Evolutionary conservation across 1,284 basidiomycete genomes (phyloP).

Genomic region (Mycena citricolor): DNA sequence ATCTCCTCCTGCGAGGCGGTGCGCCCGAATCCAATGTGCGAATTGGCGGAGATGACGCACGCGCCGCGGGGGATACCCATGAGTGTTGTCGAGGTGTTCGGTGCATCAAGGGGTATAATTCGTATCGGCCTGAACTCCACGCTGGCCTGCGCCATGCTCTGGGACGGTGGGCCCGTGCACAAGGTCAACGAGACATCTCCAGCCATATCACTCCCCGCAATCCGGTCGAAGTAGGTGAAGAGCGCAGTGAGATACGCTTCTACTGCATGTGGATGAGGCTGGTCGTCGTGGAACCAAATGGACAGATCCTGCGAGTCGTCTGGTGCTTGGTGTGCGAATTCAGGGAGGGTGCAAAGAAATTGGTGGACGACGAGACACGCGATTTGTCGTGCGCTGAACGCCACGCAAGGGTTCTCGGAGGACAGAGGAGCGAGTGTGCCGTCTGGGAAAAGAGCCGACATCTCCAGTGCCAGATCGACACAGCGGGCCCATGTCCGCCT

Average conservation of each 20-base stretch:
- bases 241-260: constrained; percentile 16
- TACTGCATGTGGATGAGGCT: constrained; percentile 18
- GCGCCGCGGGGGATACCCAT: constrained; percentile 11
- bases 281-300: constrained; percentile 14
- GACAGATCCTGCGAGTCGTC: constrained; percentile 16
- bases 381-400: constrained; percentile 5
- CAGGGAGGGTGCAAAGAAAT: constrained; percentile 19
- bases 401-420: neutral
- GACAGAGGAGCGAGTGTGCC: constrained; percentile 5
- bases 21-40: constrained; percentile 17
- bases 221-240: constrained; percentile 18
- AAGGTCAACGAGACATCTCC: constrained; percentile 8
- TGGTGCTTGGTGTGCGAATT: constrained; percentile 9
- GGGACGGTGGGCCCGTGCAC: neutral
- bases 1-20: constrained; percentile 22
- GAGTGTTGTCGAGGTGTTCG: neutral
- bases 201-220: neutral
- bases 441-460: constrained; percentile 12
- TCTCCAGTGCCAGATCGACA: constrained; percentile 14
- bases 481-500: constrained; percentile 9
- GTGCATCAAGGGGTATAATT: constrained; percentile 6
- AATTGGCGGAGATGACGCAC: constrained; percentile 18
- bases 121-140: constrained; percentile 4
- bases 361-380: constrained; percentile 18
- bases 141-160: neutral